Evolutionary conservation across 2,329 filamentous ascomycete species (phyloP).

Genomic region (Metarhizium anisopliae): DNA sequence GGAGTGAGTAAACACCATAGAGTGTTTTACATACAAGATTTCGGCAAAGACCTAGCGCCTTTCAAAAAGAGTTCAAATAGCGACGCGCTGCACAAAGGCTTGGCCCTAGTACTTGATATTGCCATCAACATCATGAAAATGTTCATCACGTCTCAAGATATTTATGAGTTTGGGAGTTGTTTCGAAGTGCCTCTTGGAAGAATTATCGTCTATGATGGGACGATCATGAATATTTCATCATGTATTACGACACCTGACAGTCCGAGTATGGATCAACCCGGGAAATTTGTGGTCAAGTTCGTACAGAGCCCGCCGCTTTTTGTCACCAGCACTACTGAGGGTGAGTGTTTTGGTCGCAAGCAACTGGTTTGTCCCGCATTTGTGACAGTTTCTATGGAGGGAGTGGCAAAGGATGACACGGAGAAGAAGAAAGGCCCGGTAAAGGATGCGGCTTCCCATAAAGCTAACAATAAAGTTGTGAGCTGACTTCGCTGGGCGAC

Average conservation of each 20-base stretch:
- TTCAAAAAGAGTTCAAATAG: background rate
- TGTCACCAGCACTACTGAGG: background rate
- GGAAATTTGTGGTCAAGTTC: background rate
- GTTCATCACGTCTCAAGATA: background rate
- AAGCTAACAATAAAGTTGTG: background rate
- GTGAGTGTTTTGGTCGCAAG: background rate
- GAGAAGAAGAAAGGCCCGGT: background rate
- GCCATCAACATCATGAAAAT: background rate
- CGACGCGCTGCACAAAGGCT: background rate
- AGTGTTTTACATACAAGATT: background rate
- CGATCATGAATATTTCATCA: background rate
- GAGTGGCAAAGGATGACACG: background rate
- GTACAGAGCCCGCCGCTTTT: background rate
- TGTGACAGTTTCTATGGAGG: background rate
- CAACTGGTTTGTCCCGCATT: background rate
- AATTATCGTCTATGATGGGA: background rate
- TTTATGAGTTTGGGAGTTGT: background rate
- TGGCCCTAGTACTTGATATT: background rate
- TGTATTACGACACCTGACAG: background rate
- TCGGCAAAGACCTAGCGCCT: background rate
- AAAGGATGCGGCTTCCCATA: too few species aligned
- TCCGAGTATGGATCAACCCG: background rate
- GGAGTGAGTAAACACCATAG: background rate
- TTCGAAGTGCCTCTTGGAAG: background rate
- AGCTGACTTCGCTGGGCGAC: background rate